A percentile compares a stretch with the other conserved stretches of the same genome.
phyloP scores from a whole-genome alignment of 768 basidiomycete genomes.

The Mycena metata region DNA sequence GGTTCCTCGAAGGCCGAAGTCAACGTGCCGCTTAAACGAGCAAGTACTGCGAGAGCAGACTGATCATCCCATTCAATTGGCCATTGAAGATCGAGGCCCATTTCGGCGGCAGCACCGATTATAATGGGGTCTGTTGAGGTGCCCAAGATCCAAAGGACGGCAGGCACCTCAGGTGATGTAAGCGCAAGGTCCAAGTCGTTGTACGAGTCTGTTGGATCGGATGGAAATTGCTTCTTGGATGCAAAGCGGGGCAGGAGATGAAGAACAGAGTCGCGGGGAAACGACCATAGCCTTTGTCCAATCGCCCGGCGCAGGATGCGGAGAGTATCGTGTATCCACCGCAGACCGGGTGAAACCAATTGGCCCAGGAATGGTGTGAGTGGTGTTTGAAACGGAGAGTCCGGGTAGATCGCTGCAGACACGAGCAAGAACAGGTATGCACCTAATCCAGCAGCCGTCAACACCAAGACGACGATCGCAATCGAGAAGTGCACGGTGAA shows the following conservation, averaged over 20 bases:
- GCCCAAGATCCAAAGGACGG: slow-evolving; percentile 5
- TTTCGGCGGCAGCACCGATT: not conserved
- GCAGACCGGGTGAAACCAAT: not conserved
- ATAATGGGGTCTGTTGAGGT: not conserved
- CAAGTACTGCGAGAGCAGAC: not conserved
- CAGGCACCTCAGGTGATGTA: not conserved
- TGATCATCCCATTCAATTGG: not conserved
- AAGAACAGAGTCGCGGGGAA: not conserved
- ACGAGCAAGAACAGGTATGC: not conserved
- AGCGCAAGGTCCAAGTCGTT: not conserved
- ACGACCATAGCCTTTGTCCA: not conserved
- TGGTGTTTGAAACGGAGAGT: slow-evolving; percentile 16
- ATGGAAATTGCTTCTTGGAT: too few relatives aligned
- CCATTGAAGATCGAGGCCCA: slow-evolving; percentile 9
- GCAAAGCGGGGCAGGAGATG: not conserved
- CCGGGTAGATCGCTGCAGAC: not conserved
- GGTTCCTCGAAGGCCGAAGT: too few relatives aligned
- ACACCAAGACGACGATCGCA: not conserved
- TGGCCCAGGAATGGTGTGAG: not conserved
- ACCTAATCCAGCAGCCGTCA: not conserved
- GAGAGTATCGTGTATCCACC: not conserved
- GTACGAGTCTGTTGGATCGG: not conserved
- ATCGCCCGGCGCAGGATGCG: too few relatives aligned
- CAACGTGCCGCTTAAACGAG: not conserved
- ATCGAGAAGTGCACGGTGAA: not conserved